Conservation (phyloP, 2,329 filamentous ascomycete species). For the Hypoxylon sp. region DNA sequence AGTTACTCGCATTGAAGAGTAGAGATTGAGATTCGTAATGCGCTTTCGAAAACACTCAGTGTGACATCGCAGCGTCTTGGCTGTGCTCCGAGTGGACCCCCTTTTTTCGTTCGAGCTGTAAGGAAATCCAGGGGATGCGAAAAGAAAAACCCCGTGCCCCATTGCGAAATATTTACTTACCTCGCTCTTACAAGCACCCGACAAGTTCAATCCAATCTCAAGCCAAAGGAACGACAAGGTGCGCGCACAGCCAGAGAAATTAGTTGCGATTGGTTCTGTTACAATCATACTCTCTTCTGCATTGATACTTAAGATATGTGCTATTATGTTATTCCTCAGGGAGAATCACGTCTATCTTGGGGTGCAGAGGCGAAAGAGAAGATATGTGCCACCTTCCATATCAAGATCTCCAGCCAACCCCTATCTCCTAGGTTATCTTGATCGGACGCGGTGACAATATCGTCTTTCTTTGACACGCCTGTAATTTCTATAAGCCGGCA, state of each 20-base stretch:
- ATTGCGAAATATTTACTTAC: not conserved
- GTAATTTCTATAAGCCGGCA: not conserved
- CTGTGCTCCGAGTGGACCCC: constrained; percentile 15
- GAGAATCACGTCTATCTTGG: constrained; percentile 22
- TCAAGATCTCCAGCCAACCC: constrained; percentile 5
- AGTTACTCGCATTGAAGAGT: not conserved
- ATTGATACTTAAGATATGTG: not conserved
- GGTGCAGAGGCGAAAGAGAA: constrained; percentile 27
- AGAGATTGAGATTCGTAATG: constrained; percentile 12
- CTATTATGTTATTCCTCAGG: not conserved
- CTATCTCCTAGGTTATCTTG: not conserved
- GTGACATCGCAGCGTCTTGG: constrained; percentile 21
- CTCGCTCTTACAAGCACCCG: too few species aligned
- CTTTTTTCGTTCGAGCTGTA: not conserved
- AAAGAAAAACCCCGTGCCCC: constrained; percentile 6
- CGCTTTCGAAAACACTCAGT: constrained; percentile 20
- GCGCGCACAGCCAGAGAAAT: not conserved
- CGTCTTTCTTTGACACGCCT: not conserved
- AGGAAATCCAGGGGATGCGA: constrained; percentile 12
- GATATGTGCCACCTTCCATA: constrained; percentile 23
- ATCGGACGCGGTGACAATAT: constrained; percentile 5
- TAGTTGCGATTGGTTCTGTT: not conserved
- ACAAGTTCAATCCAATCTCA: not conserved
- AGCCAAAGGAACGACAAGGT: not conserved
- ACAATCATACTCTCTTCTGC: not conserved